Evolutionary conservation across 345 rosid species (phyloP).

Genomic region (Heritiera fomes): DNA sequence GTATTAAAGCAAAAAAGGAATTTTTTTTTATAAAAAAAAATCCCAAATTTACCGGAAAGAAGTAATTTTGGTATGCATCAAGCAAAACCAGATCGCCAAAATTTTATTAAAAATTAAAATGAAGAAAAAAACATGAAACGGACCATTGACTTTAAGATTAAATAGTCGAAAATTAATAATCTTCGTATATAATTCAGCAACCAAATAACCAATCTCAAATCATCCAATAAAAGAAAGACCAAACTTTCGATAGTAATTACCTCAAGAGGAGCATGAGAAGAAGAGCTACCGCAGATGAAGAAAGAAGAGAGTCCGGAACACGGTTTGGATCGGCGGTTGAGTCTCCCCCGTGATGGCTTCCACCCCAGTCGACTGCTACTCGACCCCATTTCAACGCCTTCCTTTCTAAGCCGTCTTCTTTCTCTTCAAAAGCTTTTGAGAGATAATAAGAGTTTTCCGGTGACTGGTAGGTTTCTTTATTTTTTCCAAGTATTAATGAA

Average conservation of each 20-base stretch:
- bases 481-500: neutral
- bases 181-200: neutral
- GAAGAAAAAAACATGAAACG: neutral
- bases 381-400: slow-evolving; percentile 46
- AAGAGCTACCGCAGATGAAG: slow-evolving; percentile 53
- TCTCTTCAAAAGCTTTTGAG: neutral
- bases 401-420: neutral
- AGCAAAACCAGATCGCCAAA: neutral
- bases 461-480: neutral
- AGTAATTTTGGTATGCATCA: neutral
- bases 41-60: neutral
- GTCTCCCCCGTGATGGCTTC: slow-evolving; percentile 31
- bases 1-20: neutral
- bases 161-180: neutral
- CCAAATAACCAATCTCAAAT: neutral
- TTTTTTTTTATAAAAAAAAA: too few relatives aligned
- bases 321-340: slow-evolving; percentile 36
- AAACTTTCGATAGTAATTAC: slow-evolving; percentile 22
- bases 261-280: slow-evolving; percentile 45
- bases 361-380: slow-evolving; percentile 46
- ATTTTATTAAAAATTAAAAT: neutral
- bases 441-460: neutral
- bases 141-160: neutral
- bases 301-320: slow-evolving; percentile 37
- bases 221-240: neutral